Base-by-base conservation (phyloP, 2,329 filamentous ascomycete genomes). In the Cladorrhinum sp. region DNA sequence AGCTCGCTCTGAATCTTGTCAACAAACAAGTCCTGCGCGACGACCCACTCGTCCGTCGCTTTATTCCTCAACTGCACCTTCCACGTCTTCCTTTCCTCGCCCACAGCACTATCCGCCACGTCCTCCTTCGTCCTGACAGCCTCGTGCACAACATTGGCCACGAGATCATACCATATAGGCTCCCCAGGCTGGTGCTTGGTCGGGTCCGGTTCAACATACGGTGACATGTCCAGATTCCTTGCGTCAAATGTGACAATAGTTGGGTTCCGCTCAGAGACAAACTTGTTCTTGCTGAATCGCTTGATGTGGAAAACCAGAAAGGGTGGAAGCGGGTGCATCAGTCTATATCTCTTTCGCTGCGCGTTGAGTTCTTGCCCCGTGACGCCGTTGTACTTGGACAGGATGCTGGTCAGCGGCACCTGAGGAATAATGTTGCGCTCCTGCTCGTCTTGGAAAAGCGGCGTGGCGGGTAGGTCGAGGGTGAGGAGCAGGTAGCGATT, bases 181-280 rank as follows among this genome's bases (percentile, higher is more conserved):
- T 96, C 92, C 1, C 89, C 85, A 0, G 85, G 85, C 0, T 87
- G 83, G 73, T 89, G 86, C 38, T 89, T 72, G 4, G 81, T 76
- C 0, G 91, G 90, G 70, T 93, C 91, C 0, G 93, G 93, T 76
- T 98, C 92, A 12, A 96, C 92, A 70, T 95, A 98, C 0, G 93
- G 92, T 4, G 87, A 83, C 80, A 97, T 88, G 73, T 99, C 92
- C 8, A 99, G 85, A 48, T 88, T 71, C 62, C 88, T 84, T 3
- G 91, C 89, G 65, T 93, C 91, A 75, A 98, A 99, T 0, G 93
- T 98, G 65, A 99, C 95, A 70, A 99, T 99, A 9, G 95, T 99
- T 1, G 93, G 95, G 74, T 99, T 99, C 55, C 95, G 90, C 77
- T 98, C 93, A 1, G 89, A 85, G 20, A 99, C 91, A 71, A 99